A percentile compares a stretch with the other conserved stretches of the same genome.
Conservation (phyloP, 2,329 filamentous ascomycete genomes). For the Clarireedia homoeocarpa region DNA sequence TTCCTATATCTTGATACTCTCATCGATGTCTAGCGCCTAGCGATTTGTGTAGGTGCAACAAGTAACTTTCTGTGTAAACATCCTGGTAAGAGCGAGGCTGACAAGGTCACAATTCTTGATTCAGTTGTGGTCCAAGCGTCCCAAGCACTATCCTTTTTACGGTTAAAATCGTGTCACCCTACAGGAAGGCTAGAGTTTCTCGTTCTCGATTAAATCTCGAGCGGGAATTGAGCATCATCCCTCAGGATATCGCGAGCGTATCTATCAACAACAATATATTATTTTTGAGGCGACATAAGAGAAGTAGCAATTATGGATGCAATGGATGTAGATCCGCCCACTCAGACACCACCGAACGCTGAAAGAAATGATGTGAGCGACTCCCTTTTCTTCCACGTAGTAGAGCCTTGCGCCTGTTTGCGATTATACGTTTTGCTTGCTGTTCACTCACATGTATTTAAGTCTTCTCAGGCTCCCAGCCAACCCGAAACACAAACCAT, state of each 20-base stretch:
- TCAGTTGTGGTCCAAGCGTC: neutral
- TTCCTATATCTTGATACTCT: too few relatives aligned
- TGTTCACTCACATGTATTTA: neutral
- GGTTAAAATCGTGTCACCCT: too few relatives aligned
- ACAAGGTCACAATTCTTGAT: neutral
- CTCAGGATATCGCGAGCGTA: neutral
- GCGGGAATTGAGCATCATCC: neutral
- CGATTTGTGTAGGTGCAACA: too few relatives aligned
- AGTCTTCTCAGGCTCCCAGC: neutral
- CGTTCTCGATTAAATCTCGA: neutral
- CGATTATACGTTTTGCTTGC: neutral
- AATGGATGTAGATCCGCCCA: conserved; percentile 1
- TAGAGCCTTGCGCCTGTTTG: neutral
- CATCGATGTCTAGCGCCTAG: too few relatives aligned
- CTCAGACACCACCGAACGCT: neutral
- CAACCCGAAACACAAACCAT: neutral
- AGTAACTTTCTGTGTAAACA: too few relatives aligned
- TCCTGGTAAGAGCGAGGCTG: neutral
- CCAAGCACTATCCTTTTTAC: too few relatives aligned
- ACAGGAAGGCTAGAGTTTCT: neutral
- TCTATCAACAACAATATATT: neutral
- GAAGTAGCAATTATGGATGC: neutral
- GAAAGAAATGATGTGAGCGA: neutral
- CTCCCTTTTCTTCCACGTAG: neutral
- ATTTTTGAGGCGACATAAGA: neutral